Evolutionary conservation across 495 filamentous ascomycete species (phyloP), one percentile per base, ranked within the genome.

Genomic region (Talaromyces wortmannii): DNA sequence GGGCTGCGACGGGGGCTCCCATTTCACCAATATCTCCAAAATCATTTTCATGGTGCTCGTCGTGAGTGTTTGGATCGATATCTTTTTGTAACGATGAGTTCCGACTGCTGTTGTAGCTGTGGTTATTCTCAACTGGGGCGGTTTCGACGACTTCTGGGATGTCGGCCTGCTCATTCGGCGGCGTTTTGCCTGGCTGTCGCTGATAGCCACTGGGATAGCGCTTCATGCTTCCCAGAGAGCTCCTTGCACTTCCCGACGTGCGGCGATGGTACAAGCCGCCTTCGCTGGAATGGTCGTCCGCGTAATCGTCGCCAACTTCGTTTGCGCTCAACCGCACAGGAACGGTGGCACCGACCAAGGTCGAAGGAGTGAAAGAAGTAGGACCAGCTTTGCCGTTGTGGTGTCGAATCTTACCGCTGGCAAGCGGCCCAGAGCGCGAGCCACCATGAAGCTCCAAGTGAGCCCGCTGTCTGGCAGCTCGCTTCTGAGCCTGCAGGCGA

Each of bases 301-400:
- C 86, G 13, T 88, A 86, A 46, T 82, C 90, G 59, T 92, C 91
- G 50, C 92, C 91, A 5, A 97, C 87, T 66, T 99, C 94, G 60
- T 86, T 95, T 6, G 95, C 95, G 70, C 90, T 96, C 55, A 99
- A 74, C 45, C 94, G 84, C 58, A 95, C 83, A 2, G 95, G 95
- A 33, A 97, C 91, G 30, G 85, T 88, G 13, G 84, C 89, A n/a
- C 75, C 70, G 31, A 88, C 83, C 53, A 91, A 78, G 54, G 89
- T 90, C 15, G 78, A 85, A 2, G 88, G 85, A 7, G 80, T 23
- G 23, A 23, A 83, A 67, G 90, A 92, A 13, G 86, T 83, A 11
- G 84, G 77, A 1, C 84, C 78, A 32, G 85, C 85, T 18, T 87
- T 84, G 54, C 83, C 81, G 31, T 87, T 85, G 65, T 89, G 86